Base-by-base conservation (phyloP, 169 alveolate species). In the Plasmodium chabaudi region DNA sequence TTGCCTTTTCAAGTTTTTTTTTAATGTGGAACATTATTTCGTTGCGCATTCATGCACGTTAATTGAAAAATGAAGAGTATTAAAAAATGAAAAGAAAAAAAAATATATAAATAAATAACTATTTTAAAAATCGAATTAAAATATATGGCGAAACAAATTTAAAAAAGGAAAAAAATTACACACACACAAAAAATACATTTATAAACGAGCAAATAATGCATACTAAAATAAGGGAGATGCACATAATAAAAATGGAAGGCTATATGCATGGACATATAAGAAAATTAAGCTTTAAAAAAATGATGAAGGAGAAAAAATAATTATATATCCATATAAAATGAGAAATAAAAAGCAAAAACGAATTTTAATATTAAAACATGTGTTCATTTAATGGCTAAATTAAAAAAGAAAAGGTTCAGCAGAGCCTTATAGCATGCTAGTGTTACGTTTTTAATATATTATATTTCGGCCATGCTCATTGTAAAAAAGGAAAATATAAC, bases 1-100 rank as follows among this genome's bases (percentile, higher is more conserved):
- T 47, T 71, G 46, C 21, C 21, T 71, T 71, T 27, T 71, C 68
- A 60, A 55, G 55, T 23, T 25, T 23, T 19, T 19, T 49, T 25
- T 39, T 44, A 71, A 19, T 21, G 46, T 64, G 73, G 17, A 13
- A 34, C 42, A 34, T 34, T 34, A 77, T 57, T 65, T 57, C 44
- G n/a, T 39, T 57, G 72, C 73, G 68, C 88, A 44, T 82, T 67
- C 70, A 82, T 82, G 90, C 90, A 82, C 90, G 53, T 60, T 39
- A 47, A 57, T 9, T 59, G 57, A 42, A 67, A 67, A 82, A 21
- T 46, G 51, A 21, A 59, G 55, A 56, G 27, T 17, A 59, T 44
- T 23, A 57, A 57, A 69, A 47, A 74, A 74, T 49, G 9, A 9
- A 59, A 39, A 51, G 55, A 51, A 23, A 17, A 15, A 21, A 70